Percentiles rank a stretch among this genome's conserved stretches.
These are phyloP conservation scores for Cladophialophora exuberans DNA, from an alignment of 2,329 filamentous ascomycete species.

Conservation along the genomic window DNA sequence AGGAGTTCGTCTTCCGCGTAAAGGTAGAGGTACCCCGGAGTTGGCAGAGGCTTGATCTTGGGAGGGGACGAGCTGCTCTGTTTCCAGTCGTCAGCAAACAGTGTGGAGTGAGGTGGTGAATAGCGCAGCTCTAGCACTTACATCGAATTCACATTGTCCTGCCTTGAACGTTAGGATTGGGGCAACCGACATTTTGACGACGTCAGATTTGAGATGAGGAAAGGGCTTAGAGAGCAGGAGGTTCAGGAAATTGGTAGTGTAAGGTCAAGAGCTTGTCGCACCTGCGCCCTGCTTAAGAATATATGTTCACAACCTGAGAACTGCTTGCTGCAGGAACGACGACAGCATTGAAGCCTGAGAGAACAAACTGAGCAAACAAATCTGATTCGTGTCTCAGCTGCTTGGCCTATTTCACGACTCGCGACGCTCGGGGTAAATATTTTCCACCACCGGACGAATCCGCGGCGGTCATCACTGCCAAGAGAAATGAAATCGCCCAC, in stretches of 20 bases:
- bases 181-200: slow-evolving; percentile 71
- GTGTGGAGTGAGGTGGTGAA: not conserved
- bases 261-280: no score
- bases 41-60: slow-evolving; percentile 73
- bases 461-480: not conserved
- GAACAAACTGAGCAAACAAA: slow-evolving; percentile 15
- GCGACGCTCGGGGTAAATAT: no score
- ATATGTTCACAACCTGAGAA: not conserved
- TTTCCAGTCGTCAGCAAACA: not conserved
- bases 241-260: not conserved
- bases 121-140: slow-evolving; percentile 49
- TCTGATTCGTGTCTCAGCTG: not conserved
- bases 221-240: slow-evolving; percentile 4
- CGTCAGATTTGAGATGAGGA: slow-evolving; percentile 11
- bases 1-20: slow-evolving; percentile 92
- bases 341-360: not conserved
- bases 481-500: slow-evolving; percentile 3
- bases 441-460: no score
- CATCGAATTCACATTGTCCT: slow-evolving; percentile 82
- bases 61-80: slow-evolving; percentile 53
- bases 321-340: not conserved
- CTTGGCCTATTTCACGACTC: no score
- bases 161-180: slow-evolving; percentile 97
- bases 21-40: slow-evolving; percentile 86
- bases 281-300: no score